Conservation (phyloP, 192 early-diverging fungal genomes). For the Anaeromyces robustus region DNA sequence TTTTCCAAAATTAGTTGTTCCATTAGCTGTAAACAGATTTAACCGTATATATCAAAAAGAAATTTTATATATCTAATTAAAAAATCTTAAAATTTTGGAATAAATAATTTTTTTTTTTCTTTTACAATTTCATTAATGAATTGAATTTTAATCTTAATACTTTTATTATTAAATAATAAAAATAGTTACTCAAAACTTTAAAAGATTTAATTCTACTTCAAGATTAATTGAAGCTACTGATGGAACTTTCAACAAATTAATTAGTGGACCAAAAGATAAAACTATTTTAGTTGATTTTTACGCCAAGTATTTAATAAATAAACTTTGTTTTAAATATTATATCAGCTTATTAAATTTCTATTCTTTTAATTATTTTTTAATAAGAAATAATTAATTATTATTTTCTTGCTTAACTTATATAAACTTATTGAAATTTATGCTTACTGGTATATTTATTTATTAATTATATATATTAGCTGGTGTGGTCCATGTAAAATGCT, state of each 20-base stretch:
- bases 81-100: no score
- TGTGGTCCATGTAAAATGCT: constrained; percentile 70
- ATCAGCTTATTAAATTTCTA: no score
- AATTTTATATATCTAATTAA: no score
- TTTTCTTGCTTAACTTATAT: no score
- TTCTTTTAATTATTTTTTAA: no score
- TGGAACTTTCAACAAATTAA: neutral
- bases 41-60: neutral
- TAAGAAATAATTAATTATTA: neutral
- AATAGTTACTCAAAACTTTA: neutral
- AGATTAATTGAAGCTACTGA: neutral
- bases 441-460: no score
- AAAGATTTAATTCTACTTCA: neutral
- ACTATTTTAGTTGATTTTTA: neutral
- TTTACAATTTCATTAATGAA: no score
- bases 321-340: no score
- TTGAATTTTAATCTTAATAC: no score
- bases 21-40: neutral
- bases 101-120: no score
- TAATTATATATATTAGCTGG: constrained; percentile 31
- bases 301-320: neutral
- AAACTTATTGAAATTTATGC: no score
- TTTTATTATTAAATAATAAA: no score
- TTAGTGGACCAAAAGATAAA: neutral
- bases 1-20: neutral